phyloP scores from a whole-genome alignment of 2,329 filamentous ascomycete species.

The Talaromyces piceae region DNA sequence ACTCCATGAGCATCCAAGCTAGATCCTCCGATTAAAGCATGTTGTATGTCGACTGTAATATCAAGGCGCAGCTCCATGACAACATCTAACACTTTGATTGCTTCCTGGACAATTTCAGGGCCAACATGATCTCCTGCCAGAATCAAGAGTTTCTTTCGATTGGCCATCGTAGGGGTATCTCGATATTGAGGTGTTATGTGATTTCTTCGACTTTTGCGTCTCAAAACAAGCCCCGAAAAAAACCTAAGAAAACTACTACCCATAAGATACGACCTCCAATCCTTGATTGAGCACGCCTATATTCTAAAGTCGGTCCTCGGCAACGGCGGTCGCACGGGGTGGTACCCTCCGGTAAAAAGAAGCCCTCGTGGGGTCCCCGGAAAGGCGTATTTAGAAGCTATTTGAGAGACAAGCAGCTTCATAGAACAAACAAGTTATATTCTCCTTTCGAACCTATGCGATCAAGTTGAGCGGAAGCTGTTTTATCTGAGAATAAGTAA shows the following conservation, averaged over 20 bases:
- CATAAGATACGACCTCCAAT: background rate
- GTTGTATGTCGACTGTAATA: slow-evolving; percentile 2
- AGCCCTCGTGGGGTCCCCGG: too few species aligned
- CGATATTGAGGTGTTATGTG: background rate
- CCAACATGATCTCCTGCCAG: slow-evolving; percentile 6
- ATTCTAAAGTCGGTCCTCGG: background rate
- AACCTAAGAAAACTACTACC: background rate
- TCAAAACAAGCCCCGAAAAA: background rate
- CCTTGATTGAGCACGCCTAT: background rate
- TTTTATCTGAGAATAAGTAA: background rate
- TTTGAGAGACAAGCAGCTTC: too few species aligned
- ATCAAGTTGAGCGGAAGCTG: background rate
- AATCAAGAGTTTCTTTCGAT: background rate
- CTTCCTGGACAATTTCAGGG: slow-evolving; percentile 5
- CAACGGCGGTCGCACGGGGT: background rate
- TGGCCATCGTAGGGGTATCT: slow-evolving; percentile 1
- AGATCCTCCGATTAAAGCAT: slow-evolving; percentile 64
- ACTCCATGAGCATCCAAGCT: slow-evolving; percentile 67
- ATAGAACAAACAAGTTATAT: too few species aligned
- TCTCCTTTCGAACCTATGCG: too few species aligned
- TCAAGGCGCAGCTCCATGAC: background rate
- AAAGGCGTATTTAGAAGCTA: too few species aligned
- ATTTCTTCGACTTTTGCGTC: background rate
- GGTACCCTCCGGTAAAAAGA: background rate
- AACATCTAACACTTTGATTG: background rate